Evolutionary conservation across 192 early-diverging fungal species (phyloP).

Genomic region (Rhizoclosmatium globosum): DNA sequence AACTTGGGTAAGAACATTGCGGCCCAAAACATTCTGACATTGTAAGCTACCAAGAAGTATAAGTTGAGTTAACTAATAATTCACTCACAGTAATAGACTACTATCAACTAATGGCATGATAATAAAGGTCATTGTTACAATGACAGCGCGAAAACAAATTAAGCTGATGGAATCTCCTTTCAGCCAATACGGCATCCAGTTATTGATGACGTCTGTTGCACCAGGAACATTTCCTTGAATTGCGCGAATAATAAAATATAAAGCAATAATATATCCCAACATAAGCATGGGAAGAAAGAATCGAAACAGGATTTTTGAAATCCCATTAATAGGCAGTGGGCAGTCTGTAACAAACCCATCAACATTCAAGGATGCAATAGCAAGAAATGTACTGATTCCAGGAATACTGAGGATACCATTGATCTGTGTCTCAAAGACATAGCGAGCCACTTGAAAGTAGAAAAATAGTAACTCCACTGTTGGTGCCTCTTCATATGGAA

Average conservation of each 20-base stretch:
- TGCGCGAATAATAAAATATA: not conserved
- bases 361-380: conserved; percentile 1
- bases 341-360: conserved; percentile 26
- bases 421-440: conserved; percentile 17
- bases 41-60: conserved; percentile 6
- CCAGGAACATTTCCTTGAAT: not conserved
- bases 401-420: not conserved
- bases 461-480: conserved; percentile 34
- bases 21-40: not conserved
- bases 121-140: conserved; percentile 7
- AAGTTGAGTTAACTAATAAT: not conserved
- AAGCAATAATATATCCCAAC: not conserved
- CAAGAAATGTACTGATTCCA: conserved; percentile 20
- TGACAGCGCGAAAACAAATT: conserved; percentile 18
- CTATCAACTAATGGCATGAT: conserved; percentile 32
- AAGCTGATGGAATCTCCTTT: conserved; percentile 8
- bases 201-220: not conserved
- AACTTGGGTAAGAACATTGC: conserved; percentile 1
- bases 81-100: conserved; percentile 9
- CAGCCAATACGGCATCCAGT: conserved; percentile 21
- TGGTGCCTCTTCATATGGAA: conserved; percentile 20
- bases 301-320: conserved; percentile 22
- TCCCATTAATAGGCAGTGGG: conserved; percentile 8
- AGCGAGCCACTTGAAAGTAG: conserved; percentile 26
- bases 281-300: conserved; percentile 25